phyloP scores from a whole-genome alignment of 208 protist genomes.

The Entamoeba moshkovskii region DNA sequence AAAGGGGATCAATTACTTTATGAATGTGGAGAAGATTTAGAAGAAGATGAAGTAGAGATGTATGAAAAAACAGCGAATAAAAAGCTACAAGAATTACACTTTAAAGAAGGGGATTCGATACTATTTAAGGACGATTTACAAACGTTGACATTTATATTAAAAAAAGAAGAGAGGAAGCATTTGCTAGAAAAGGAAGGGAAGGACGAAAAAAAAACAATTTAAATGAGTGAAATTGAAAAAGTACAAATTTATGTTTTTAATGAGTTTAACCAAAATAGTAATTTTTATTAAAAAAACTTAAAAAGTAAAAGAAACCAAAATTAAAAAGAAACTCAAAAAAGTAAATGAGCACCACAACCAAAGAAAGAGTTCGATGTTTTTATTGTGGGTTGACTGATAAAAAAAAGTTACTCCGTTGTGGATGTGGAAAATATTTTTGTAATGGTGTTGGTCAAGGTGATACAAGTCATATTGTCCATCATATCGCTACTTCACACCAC shows the following conservation, averaged over 20 bases:
- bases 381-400: not conserved
- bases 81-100: not conserved
- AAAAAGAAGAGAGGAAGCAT: not conserved
- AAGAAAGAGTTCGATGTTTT: not conserved
- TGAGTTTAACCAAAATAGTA: not conserved
- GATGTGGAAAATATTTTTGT: conserved; percentile 13
- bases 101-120: not conserved
- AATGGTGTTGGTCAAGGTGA: not conserved
- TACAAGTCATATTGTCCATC: conserved; percentile 65
- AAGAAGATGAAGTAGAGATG: not conserved
- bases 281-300: not conserved
- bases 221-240: no score
- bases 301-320: not conserved
- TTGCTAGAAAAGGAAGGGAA: no score
- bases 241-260: no score
- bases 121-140: not conserved
- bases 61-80: not conserved
- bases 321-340: not conserved
- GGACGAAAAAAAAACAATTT: no score
- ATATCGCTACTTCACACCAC: conserved; percentile 66
- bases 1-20: not conserved
- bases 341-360: not conserved
- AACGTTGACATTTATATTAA: not conserved
- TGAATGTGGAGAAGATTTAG: not conserved
- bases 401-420: not conserved